Evolutionary conservation across 2,329 filamentous ascomycete genomes (phyloP), one percentile per base, ranked within the genome.

Genomic region (Zymoseptoria brevis): DNA sequence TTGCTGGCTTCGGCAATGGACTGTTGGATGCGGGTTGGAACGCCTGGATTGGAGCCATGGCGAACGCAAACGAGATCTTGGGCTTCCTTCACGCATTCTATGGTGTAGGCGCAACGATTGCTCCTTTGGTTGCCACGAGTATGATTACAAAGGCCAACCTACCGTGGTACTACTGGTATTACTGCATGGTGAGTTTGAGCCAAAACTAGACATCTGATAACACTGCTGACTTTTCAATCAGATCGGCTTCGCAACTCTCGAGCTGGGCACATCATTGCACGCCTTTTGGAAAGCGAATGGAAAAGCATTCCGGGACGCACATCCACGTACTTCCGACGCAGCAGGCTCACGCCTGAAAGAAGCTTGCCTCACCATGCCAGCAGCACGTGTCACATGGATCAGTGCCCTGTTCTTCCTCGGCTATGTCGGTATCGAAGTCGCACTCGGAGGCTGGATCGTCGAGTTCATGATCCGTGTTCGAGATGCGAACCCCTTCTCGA

Each of bases 381-480:
- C 75, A 41, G 78, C 79, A 1, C 73, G 78, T n/a, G 79, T 88
- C 3, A 87, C 87, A 2, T 92, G 88, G 87, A 76, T 90, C n/a
- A 79, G 84, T 50, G 81, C 89, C 2, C 61, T 87, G 1, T 95
- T 95, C 71, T 76, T 95, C 13, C 80, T 95, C 4, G 83, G 84
- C 8, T 95, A 95, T 68, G 86, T 93, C 0, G 90, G 90, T 3
- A 81, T 83, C 5, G 90, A 96, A 74, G 87, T 90, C 60, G 84
- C 83, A 0, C 76, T 91, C 2, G 87, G 87, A 19, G 89, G 89
- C 16, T 94, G 89, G 89, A 87, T 95, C 62, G 86, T 90, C 54
- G 87, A 86, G 0, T 95, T 96, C 71, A 95, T 96, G 89, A 84
- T 92, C n/a, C 78, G 82, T 19, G 85, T 91, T 22, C 83, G 91